Evolutionary conservation across 306 rosid species (phyloP), one percentile per base, ranked within the genome.

Genomic region (Prunus davidiana): DNA sequence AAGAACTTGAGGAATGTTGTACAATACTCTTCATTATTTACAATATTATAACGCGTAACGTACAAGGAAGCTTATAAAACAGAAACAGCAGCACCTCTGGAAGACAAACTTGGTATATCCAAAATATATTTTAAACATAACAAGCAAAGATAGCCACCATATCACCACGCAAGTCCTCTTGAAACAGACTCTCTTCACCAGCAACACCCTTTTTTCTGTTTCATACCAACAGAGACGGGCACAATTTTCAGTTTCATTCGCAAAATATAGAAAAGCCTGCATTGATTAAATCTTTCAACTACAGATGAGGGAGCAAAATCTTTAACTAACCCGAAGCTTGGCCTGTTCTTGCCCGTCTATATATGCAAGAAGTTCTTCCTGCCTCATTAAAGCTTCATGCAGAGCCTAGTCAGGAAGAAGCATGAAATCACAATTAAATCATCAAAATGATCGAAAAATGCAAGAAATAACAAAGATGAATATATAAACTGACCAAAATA

Each of bases 311-410:
- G 24, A 12, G 7, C 47, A 71, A 27, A 56, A 64, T 67, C 6
- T 54, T 76, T 6, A 46, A 76, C 85, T 79, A 77, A 89, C 96
- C 84, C 56, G 82, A n/a, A 82, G 66, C 81, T 80, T 84, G 25
- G 86, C 84, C 72, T 82, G 84, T 78, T 89, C 91, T 82, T 76
- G 88, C 54, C 88, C 72, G 69, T 93, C 98, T n/a, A 93, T 76
- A 72, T 88, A 91, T 32, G 91, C 97, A 61, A 91, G 89, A 74
- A 93, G 95, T 81, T 93, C 98, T 84, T 91, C 98, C 86, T 91
- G 98, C 80, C 82, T 86, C 78, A 91, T 89, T 83, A 93, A 77
- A 64, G 98, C 91, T 45, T 93, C 98, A 54, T 93, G 89, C 56
- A 93, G 74, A 79, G 95, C 91, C 98, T 93, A 79, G 71, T 65